Evolutionary conservation across 2,329 filamentous ascomycete genomes (phyloP), one percentile per base, ranked within the genome.

Genomic region (Paramyrothecium roridum): DNA sequence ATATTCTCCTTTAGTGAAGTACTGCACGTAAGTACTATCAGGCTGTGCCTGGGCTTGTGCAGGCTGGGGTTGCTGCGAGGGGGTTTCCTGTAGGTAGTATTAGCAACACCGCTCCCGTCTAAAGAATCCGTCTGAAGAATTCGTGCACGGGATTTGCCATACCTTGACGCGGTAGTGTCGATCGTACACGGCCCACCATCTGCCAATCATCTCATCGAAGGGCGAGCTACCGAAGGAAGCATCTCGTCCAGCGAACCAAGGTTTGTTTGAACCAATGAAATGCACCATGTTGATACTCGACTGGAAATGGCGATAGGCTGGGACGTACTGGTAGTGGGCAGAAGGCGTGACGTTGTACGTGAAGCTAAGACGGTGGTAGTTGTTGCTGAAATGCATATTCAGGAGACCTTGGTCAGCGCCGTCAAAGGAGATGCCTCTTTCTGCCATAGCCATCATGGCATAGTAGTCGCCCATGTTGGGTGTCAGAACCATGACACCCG

Each of bases 331-430:
- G 76, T 99, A 99, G 71, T 96, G 92, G 22, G 89, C 93, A 59
- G 91, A 97, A 1, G 95, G 95, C 0, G 95, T 99, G 72, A 95
- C 95, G 71, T 99, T 99, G 79, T 98, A 99, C 52, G 87, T 88
- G 74, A 99, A 99, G 74, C 90, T 93, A 67, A 99, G 75, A 61
- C 93, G 87, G 73, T 97, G 87, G 83, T 88, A 96, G 57, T 83
- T 84, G 69, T 88, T 79, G 74, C 88, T 83, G 75, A 95, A 99
- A 74, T 98, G 89, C 81, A 96, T 93, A 72, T 99, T 99, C 63
- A 99, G 76, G 52, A 99, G 78, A 54, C 95, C 95, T 74, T 99
- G 95, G 70, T 99, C 95, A 40, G 95, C 95, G 50, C 95, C 95
- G 70, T 99, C 95, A 68, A 99, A 99, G 61, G 93, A 97, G 69